Evolutionary conservation across 2,329 filamentous ascomycete genomes (phyloP).

Genomic region (Penicillium crustosum): DNA sequence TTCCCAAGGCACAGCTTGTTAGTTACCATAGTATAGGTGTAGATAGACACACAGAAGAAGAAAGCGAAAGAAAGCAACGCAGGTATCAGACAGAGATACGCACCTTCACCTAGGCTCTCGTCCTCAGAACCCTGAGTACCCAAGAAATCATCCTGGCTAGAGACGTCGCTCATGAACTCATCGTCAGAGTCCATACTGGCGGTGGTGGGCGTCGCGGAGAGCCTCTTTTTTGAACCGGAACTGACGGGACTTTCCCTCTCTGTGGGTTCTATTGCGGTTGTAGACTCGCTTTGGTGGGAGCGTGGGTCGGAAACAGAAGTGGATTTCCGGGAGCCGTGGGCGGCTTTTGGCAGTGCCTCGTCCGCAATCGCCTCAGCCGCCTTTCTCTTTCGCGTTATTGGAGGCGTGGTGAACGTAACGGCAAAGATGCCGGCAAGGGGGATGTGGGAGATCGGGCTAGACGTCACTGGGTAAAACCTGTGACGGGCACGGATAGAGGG

Average conservation of each 20-base stretch:
- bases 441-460: background rate
- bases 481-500: slow-evolving; percentile 8
- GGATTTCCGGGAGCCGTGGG: slow-evolving; percentile 29
- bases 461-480: slow-evolving; percentile 10
- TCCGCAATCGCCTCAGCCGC: slow-evolving; percentile 48
- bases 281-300: slow-evolving; percentile 26
- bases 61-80: background rate
- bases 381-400: slow-evolving; percentile 54
- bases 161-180: slow-evolving; percentile 82
- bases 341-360: slow-evolving; percentile 28
- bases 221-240: slow-evolving; percentile 24
- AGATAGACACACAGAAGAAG: background rate
- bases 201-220: slow-evolving; percentile 46
- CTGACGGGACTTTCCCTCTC: slow-evolving; percentile 21
- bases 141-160: slow-evolving; percentile 71
- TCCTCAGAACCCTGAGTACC: slow-evolving; percentile 71
- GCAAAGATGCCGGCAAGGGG: slow-evolving; percentile 16
- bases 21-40: slow-evolving; percentile 2
- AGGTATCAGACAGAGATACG: slow-evolving; percentile 19
- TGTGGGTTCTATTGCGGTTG: slow-evolving; percentile 7
- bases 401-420: slow-evolving; percentile 52
- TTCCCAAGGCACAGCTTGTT: background rate
- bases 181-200: slow-evolving; percentile 90
- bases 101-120: slow-evolving; percentile 50
- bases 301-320: slow-evolving; percentile 26